A percentile compares a stretch with the other conserved stretches of the same genome.
Evolutionary conservation across 768 basidiomycete genomes (phyloP).

Genomic region (Daedaleopsis nitida): DNA sequence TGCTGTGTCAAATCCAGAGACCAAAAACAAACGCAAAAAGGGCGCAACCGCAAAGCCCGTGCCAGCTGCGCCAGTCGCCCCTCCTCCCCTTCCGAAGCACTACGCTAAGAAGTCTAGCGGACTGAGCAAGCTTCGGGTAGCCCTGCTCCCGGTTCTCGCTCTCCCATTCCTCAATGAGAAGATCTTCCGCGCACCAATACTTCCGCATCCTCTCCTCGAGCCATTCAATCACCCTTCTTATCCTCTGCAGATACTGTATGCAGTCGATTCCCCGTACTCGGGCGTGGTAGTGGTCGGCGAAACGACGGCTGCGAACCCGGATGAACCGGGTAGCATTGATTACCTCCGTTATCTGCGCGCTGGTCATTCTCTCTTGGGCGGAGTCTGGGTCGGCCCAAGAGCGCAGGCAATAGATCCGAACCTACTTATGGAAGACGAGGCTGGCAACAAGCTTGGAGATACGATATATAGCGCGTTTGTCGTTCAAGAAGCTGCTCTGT

Average conservation of each 20-base stretch:
- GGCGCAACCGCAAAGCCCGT: neutral
- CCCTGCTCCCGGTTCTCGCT: constrained; percentile 26
- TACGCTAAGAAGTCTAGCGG: neutral
- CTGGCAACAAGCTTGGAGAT: constrained; percentile 61
- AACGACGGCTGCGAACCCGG: constrained; percentile 39
- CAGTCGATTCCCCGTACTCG: constrained; percentile 64
- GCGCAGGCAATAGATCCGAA: constrained; percentile 24
- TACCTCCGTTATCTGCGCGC: constrained; percentile 49
- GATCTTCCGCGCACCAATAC: constrained; percentile 53
- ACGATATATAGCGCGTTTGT: constrained; percentile 85
- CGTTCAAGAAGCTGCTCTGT: constrained; percentile 82
- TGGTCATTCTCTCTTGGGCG: constrained; percentile 57
- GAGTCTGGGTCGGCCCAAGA: constrained; percentile 71
- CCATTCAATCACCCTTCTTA: constrained; percentile 54
- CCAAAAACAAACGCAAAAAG: constrained; percentile 14
- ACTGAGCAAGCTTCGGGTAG: constrained; percentile 5
- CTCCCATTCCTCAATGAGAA: constrained; percentile 39
- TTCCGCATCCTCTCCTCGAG: constrained; percentile 52
- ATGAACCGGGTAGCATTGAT: constrained; percentile 28
- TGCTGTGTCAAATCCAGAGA: neutral
- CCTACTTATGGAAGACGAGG: constrained; percentile 49
- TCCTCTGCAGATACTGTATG: constrained; percentile 67
- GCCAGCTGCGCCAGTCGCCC: neutral
- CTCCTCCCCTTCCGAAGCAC: neutral
- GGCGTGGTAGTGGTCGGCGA: constrained; percentile 87